Percentiles rank a stretch among this genome's conserved stretches.
phyloP scores from a whole-genome alignment of 2,329 filamentous ascomycete genomes.

The Cladosporium oxysporum region DNA sequence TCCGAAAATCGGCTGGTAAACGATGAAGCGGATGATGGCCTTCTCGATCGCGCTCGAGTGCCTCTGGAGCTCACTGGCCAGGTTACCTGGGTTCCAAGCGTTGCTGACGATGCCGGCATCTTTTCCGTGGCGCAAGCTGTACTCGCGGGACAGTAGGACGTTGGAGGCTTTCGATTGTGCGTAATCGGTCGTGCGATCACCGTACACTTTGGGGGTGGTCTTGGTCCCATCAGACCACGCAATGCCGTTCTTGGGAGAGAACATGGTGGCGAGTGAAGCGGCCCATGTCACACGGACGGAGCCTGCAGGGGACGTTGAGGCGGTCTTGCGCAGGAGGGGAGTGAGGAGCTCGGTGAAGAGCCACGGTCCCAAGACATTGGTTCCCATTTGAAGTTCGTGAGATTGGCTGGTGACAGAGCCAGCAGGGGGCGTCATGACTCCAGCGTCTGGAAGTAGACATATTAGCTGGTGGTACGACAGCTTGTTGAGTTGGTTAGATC shows the following conservation, averaged over 20 bases:
- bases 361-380: slow-evolving; percentile 39
- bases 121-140: slow-evolving; percentile 23
- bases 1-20: slow-evolving; percentile 31
- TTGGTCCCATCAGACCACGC: slow-evolving; percentile 23
- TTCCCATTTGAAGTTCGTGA: slow-evolving; percentile 39
- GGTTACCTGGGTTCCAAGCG: slow-evolving; percentile 38
- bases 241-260: slow-evolving; percentile 27
- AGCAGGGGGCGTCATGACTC: slow-evolving; percentile 37
- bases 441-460: slow-evolving; percentile 19
- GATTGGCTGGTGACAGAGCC: slow-evolving; percentile 38
- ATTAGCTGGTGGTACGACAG: not conserved
- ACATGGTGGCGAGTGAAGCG: slow-evolving; percentile 29
- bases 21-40: slow-evolving; percentile 21
- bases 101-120: slow-evolving; percentile 30
- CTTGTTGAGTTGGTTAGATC: not conserved
- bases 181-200: slow-evolving; percentile 29
- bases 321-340: slow-evolving; percentile 34
- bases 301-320: slow-evolving; percentile 26
- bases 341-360: slow-evolving; percentile 37
- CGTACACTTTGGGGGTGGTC: slow-evolving; percentile 23
- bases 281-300: slow-evolving; percentile 37
- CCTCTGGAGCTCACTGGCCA: slow-evolving; percentile 33
- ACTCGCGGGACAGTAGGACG: slow-evolving; percentile 30
- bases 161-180: slow-evolving; percentile 34
- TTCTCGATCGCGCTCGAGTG: slow-evolving; percentile 25